Conservation (phyloP, 176 grass and related monocot species). For the Cenchrus purpureus region DNA sequence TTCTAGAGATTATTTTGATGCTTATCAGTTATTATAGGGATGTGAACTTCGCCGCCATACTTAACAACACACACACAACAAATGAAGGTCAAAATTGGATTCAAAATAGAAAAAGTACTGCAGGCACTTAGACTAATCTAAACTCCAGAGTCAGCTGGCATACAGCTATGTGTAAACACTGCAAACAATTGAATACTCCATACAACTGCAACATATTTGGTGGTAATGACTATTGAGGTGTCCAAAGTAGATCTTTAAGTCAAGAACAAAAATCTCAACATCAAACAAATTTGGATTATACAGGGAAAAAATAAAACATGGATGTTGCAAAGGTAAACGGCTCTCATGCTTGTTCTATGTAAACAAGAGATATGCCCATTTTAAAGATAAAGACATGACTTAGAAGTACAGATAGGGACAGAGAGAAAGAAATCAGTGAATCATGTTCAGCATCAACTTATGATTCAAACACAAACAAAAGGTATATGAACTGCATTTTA, state of each 20-base stretch:
- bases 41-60: constrained; percentile 4
- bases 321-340: constrained; percentile 11
- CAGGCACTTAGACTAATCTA: background rate
- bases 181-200: background rate
- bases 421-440: constrained; percentile 22
- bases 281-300: background rate
- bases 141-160: constrained; percentile 4
- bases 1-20: constrained; percentile 23
- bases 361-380: constrained; percentile 19
- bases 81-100: constrained; percentile 5
- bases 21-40: constrained; percentile 5
- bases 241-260: constrained; percentile 20
- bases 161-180: constrained; percentile 1
- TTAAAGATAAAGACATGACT: constrained; percentile 17
- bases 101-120: background rate
- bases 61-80: background rate
- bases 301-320: constrained; percentile 17
- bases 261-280: constrained; percentile 7
- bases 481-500: background rate
- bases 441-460: constrained; percentile 27
- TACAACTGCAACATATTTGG: background rate
- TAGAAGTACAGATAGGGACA: constrained; percentile 7
- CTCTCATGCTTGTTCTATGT: background rate
- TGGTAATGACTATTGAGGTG: background rate
- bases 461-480: constrained; percentile 18